Percentiles rank a stretch among this genome's conserved stretches.
Evolutionary conservation across 2,329 filamentous ascomycete genomes (phyloP).

Genomic region (Magnaporthales sp.): DNA sequence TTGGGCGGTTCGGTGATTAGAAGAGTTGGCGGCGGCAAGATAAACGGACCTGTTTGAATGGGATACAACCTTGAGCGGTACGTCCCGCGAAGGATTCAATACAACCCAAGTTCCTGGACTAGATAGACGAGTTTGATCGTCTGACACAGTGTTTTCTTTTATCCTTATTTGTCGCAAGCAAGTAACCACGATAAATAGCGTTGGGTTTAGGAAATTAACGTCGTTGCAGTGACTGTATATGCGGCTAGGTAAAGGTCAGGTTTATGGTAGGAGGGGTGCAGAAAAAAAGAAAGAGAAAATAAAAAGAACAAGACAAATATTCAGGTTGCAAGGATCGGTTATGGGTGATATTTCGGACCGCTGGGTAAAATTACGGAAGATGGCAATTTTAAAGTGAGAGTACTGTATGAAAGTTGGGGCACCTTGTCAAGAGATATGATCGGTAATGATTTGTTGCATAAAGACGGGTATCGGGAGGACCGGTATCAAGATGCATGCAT

Average conservation of each 20-base stretch:
- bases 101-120: neutral
- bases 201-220: too few relatives aligned
- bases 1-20: neutral
- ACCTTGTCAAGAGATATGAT: neutral
- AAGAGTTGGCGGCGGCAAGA: neutral
- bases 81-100: neutral
- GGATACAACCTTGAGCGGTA: neutral
- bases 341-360: neutral
- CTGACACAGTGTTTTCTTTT: neutral
- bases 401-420: neutral
- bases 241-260: neutral
- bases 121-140: neutral
- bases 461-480: neutral
- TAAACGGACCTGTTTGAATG: neutral
- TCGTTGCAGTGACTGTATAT: neutral
- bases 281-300: neutral
- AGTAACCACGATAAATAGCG: neutral
- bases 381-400: neutral
- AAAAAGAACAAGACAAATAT: neutral
- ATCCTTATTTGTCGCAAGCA: neutral
- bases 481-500: neutral
- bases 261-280: neutral
- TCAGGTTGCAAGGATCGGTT: neutral
- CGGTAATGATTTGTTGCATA: neutral
- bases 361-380: neutral